These are phyloP conservation scores for Echium plantagineum DNA, from an alignment of 257 asterid genomes.

Conservation along the genomic window DNA sequence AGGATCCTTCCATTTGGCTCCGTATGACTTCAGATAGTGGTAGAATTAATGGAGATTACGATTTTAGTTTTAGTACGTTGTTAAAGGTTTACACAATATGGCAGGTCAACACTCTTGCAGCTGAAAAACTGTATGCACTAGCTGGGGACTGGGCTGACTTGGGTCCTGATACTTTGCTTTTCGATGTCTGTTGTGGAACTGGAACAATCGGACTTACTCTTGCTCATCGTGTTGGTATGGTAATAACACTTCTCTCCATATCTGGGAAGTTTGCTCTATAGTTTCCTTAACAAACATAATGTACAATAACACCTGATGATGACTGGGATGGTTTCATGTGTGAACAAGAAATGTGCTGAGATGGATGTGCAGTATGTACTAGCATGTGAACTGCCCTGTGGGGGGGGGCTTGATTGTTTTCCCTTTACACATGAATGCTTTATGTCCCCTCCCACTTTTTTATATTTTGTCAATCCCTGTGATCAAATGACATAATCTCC, in stretches of 20 bases:
- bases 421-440: neutral
- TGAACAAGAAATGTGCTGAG: neutral
- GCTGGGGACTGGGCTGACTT: conserved; percentile 98
- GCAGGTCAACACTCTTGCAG: conserved; percentile 97
- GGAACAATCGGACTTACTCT: conserved; percentile 93
- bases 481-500: conserved; percentile 13
- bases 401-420: neutral
- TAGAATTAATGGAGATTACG: neutral
- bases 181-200: conserved; percentile 96
- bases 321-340: too few species aligned
- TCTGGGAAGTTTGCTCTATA: conserved; percentile 5
- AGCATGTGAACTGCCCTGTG: neutral
- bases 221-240: conserved; percentile 98
- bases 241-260: conserved; percentile 38
- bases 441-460: neutral
- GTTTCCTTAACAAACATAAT: neutral
- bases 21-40: neutral
- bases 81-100: conserved; percentile 11
- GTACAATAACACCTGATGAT: too few species aligned
- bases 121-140: conserved; percentile 83
- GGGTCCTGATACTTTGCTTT: conserved; percentile 87
- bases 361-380: neutral
- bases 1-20: neutral
- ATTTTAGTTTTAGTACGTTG: neutral
- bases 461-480: neutral